A percentile compares a stretch with the other conserved stretches of the same genome.
phyloP scores from a whole-genome alignment of 345 rosid genomes.

The Brassica juncea region DNA sequence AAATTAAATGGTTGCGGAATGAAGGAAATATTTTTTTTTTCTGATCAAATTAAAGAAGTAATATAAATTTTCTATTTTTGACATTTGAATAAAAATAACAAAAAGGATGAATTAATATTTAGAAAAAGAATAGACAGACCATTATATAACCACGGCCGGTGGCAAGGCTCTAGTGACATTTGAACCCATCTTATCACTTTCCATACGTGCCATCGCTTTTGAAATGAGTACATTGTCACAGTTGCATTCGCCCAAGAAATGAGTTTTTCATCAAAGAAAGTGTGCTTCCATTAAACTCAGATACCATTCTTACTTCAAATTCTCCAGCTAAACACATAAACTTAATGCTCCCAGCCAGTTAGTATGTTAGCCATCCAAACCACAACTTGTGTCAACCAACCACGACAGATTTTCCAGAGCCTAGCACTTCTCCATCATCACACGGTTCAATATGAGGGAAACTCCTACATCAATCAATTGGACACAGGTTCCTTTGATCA shows the following conservation, averaged over 20 bases:
- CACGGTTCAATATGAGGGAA: not conserved
- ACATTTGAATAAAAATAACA: too few relatives aligned
- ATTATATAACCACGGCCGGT: not conserved
- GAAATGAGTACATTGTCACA: not conserved
- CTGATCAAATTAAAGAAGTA: too few relatives aligned
- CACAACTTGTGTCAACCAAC: not conserved
- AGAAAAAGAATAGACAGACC: too few relatives aligned
- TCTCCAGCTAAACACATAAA: not conserved
- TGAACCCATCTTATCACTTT: not conserved
- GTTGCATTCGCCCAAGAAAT: not conserved
- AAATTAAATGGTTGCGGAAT: too few relatives aligned
- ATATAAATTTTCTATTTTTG: too few relatives aligned
- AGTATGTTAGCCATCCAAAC: not conserved
- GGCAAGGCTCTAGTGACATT: not conserved
- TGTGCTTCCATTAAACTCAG: not conserved
- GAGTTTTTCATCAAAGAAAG: not conserved
- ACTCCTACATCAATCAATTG: not conserved
- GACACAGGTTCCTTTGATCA: constrained; percentile 1
- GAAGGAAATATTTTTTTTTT: too few relatives aligned
- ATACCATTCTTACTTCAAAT: not conserved
- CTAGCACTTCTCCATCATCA: constrained; percentile 2
- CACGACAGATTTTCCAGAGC: not conserved
- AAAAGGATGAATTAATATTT: too few relatives aligned
- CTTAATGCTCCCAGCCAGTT: not conserved
- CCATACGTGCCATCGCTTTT: not conserved